Conservation (phyloP, 2,329 filamentous ascomycete genomes). For the Diaporthe caulivora region DNA sequence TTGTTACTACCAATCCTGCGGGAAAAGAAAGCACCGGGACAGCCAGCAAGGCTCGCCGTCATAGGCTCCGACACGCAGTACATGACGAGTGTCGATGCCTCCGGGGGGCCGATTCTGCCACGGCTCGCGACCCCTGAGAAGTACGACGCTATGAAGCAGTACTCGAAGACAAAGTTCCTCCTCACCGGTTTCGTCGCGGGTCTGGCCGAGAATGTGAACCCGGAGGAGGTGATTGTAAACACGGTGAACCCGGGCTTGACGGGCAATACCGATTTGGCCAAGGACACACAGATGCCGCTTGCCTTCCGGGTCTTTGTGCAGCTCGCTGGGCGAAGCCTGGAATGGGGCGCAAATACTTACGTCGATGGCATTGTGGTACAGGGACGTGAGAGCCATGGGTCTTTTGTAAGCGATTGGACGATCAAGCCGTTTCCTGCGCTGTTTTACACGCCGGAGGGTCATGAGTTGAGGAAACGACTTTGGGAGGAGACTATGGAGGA, state of each 20-base stretch:
- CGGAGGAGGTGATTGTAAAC: conserved; percentile 52
- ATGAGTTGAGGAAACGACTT: conserved; percentile 4
- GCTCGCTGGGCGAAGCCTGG: neutral
- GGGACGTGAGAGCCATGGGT: conserved; percentile 64
- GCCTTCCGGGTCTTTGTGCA: neutral
- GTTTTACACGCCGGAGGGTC: neutral
- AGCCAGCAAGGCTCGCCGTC: conserved; percentile 8
- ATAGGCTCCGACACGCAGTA: conserved; percentile 15
- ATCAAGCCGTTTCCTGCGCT: conserved; percentile 52
- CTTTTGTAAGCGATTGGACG: conserved; percentile 62
- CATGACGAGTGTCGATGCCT: neutral
- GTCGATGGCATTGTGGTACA: conserved; percentile 59
- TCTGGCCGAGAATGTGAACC: conserved; percentile 51
- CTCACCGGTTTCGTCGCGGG: conserved; percentile 42
- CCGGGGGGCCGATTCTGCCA: neutral
- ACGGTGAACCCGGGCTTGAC: conserved; percentile 50
- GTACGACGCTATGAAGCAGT: neutral
- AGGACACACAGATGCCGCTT: neutral
- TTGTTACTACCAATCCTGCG: conserved; percentile 14
- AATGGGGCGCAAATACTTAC: conserved; percentile 59
- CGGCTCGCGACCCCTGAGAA: neutral
- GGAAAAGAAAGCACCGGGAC: neutral
- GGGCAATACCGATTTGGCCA: neutral
- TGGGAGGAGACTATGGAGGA: conserved; percentile 37
- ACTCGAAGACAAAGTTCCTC: conserved; percentile 13